Conservation (phyloP, 2,329 filamentous ascomycete genomes). For the Xylaria hypoxylon region DNA sequence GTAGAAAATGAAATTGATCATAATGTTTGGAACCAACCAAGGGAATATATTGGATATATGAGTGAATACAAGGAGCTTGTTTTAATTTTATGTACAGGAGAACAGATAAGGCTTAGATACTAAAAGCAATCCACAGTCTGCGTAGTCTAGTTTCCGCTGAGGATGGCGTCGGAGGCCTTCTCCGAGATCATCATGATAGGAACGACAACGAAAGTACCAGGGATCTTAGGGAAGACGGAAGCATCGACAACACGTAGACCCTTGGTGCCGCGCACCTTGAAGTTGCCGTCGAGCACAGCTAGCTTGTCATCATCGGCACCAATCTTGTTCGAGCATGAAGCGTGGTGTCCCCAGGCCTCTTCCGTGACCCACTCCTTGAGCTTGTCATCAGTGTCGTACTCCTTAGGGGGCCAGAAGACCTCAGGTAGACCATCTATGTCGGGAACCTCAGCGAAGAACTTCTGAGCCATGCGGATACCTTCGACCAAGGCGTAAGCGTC, state of each 20-base stretch:
- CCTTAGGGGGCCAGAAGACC: conserved; percentile 41
- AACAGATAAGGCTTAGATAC: background rate
- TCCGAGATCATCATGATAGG: conserved; percentile 47
- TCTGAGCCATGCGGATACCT: conserved; percentile 63
- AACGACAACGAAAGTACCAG: conserved; percentile 50
- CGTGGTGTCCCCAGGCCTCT: conserved; percentile 49
- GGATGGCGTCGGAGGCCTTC: conserved; percentile 47
- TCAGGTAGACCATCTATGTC: conserved; percentile 54
- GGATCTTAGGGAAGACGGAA: conserved; percentile 63
- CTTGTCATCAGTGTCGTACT: conserved; percentile 41
- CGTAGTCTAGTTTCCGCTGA: conserved; percentile 34
- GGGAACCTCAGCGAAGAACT: conserved; percentile 57
- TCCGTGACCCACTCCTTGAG: conserved; percentile 46
- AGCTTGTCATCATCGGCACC: conserved; percentile 59
- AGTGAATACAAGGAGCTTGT: no score
- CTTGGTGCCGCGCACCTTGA: conserved; percentile 63
- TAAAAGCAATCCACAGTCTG: background rate
- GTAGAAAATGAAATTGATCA: no score
- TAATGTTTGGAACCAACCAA: no score
- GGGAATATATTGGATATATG: no score
- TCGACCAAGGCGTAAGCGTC: conserved; percentile 67
- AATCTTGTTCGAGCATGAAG: conserved; percentile 46
- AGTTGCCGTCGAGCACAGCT: conserved; percentile 64
- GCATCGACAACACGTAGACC: conserved; percentile 68
- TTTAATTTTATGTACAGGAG: conserved; percentile 5